phyloP scores from a whole-genome alignment of 2,329 filamentous ascomycete genomes.

The Myriosclerotinia scirpicola region DNA sequence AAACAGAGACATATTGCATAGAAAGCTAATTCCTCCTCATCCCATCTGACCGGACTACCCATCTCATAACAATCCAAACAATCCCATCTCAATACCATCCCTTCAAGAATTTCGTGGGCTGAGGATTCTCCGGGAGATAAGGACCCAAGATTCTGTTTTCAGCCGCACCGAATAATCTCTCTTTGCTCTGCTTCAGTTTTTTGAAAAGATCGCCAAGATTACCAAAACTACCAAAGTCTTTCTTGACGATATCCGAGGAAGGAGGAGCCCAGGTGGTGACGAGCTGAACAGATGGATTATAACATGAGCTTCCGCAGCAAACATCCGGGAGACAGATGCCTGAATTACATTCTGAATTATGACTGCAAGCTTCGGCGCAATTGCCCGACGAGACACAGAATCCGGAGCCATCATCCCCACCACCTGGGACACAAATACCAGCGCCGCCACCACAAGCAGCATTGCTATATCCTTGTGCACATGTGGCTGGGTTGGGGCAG shows the following conservation, averaged over 20 bases:
- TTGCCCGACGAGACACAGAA: conserved; percentile 13
- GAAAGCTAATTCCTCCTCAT: background rate
- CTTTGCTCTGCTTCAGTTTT: background rate
- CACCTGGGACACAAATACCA: conserved; percentile 12
- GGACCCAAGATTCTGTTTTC: conserved; percentile 9
- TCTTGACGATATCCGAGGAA: conserved; percentile 4
- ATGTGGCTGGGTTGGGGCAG: conserved; percentile 12
- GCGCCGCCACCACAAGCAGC: conserved; percentile 10
- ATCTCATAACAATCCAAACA: background rate
- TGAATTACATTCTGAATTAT: conserved; percentile 7
- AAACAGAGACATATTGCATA: conserved; percentile 5
- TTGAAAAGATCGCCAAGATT: background rate
- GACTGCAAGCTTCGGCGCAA: background rate
- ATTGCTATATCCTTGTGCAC: background rate
- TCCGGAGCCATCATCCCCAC: background rate
- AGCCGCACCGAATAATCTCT: background rate
- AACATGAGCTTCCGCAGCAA: conserved; percentile 18
- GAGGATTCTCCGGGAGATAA: conserved; percentile 2
- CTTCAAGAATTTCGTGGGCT: background rate
- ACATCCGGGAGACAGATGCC: conserved; percentile 6
- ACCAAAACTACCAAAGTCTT: background rate
- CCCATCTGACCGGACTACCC: too few relatives aligned
- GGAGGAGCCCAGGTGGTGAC: conserved; percentile 1
- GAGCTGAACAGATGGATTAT: background rate
- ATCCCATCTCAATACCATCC: background rate